Evolutionary conservation across 345 rosid genomes (phyloP).

Genomic region (Mallotus nudiflorus): DNA sequence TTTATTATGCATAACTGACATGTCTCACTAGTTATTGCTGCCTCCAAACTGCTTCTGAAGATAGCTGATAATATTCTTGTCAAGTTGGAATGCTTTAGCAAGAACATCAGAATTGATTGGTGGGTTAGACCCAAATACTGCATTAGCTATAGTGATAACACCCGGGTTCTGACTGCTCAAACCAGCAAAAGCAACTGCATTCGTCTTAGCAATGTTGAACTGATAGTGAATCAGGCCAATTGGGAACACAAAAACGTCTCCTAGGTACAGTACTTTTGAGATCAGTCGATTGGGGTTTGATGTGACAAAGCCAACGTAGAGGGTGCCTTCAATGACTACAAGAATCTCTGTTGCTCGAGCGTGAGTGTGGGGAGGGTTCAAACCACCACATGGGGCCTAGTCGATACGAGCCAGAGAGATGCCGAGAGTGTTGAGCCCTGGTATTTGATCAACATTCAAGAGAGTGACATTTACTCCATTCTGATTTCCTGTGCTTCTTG

Average conservation of each 20-base stretch:
- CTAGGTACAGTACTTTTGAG: constrained; percentile 8
- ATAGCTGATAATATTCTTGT: neutral
- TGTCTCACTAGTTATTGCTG: no score
- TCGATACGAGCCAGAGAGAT: constrained; percentile 13
- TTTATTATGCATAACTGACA: no score
- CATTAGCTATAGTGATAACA: constrained; percentile 6
- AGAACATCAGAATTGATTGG: constrained; percentile 11
- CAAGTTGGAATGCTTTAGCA: constrained; percentile 7
- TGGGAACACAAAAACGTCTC: constrained; percentile 21
- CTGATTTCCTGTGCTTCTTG: neutral
- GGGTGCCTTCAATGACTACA: constrained; percentile 5
- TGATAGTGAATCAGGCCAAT: constrained; percentile 22
- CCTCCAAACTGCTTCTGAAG: neutral
- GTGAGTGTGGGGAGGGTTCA: constrained; percentile 11
- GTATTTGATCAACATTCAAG: constrained; percentile 6
- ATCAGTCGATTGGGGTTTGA: constrained; percentile 2
- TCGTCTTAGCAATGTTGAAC: neutral
- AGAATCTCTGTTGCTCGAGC: constrained; percentile 16
- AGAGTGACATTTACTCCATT: constrained; percentile 11
- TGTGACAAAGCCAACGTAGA: constrained; percentile 14
- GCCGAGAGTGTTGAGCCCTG: constrained; percentile 22
- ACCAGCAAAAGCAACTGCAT: constrained; percentile 8
- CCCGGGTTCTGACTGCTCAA: constrained; percentile 21
- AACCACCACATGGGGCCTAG: neutral
- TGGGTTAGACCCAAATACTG: constrained; percentile 5